A percentile compares a stretch with the other conserved stretches of the same genome.
Conservation (phyloP, 23 red algal genomes). For the Gracilariopsis chorda region DNA sequence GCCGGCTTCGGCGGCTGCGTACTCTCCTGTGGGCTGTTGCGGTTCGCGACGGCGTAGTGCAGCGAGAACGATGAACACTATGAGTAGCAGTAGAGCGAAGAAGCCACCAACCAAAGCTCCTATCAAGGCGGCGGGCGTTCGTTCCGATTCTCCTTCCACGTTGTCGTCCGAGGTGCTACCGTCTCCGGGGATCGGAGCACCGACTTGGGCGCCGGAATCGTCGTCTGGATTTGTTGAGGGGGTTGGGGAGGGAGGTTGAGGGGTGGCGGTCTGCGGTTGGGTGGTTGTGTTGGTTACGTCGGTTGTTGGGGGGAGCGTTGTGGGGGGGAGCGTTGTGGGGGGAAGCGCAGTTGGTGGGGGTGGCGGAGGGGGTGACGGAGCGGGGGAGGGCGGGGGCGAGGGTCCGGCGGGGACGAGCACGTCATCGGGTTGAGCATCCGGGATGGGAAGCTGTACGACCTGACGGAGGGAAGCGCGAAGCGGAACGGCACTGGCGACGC, state of each 20-base stretch:
- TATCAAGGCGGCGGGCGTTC: background rate
- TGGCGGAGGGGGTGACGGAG: background rate
- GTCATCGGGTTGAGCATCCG: background rate
- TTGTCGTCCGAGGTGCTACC: background rate
- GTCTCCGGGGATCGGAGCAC: no score
- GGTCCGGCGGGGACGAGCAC: background rate
- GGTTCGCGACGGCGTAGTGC: background rate
- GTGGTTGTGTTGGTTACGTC: background rate
- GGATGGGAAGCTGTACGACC: background rate
- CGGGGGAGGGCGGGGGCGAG: background rate
- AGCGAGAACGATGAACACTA: background rate
- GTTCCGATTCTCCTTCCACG: background rate
- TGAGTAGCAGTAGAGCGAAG: background rate
- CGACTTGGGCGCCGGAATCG: background rate
- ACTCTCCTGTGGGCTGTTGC: background rate
- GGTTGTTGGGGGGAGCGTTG: conserved; percentile 1
- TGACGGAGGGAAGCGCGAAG: background rate
- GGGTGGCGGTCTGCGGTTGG: background rate
- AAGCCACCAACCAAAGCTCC: background rate
- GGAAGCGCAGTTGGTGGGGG: background rate
- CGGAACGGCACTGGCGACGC: background rate
- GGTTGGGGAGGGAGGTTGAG: background rate
- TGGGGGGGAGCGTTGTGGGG: background rate
- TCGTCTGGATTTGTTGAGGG: background rate
- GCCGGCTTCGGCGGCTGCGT: background rate